Base-by-base conservation (phyloP, 352 stramenopile species). In the Globisporangium acanthophoron region DNA sequence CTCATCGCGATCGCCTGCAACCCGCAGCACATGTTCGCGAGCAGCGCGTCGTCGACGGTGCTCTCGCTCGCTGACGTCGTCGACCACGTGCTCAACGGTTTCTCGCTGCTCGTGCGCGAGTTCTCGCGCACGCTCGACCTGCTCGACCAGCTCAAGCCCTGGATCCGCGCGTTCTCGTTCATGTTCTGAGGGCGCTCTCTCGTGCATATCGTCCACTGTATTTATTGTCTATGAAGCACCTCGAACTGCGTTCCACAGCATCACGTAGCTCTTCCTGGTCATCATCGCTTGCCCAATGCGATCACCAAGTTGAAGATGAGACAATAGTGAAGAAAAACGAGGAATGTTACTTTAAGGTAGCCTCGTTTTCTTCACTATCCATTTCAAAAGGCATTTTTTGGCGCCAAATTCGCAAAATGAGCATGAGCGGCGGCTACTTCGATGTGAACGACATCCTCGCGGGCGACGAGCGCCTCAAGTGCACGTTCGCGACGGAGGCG, bases 391-490 rank as follows among this genome's bases (percentile, higher is more conserved):
- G 5, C 40, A 45, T 12, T 20, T 20, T 20, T 45, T 45, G 39
- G 15, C 39, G 39, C 39, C 39, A 16, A 18, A 5, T 45, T 45
- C n/a, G 1, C 8, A 15, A 11, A 13, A 43, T 43, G 37, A 59
- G 29, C n/a, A 59, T 61, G 55, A 55, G 58, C 41, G 56, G 65
- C 62, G 68, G 65, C 57, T 92, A 90, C 66, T 74, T 88, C 52
- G 73, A 88, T 66, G 73, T 92, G 21, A 80, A 88, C 62, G 78
- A 83, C 61, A 82, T 94, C 56, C 68, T 94, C 52, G 80, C 79
- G 20, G 82, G 77, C 49, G 85, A 94, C 59, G 85, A 94, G 77
- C 80, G 82, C 45, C 50, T 94, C 58, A 86, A 86, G 52, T 92
- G 82, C 70, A 83, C 63, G 37, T 92, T 94, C 67, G 50, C 70